A percentile compares a stretch with the other conserved stretches of the same genome.
Evolutionary conservation across 2,329 filamentous ascomycete genomes (phyloP).

Genomic region (Fusarium stilboides): DNA sequence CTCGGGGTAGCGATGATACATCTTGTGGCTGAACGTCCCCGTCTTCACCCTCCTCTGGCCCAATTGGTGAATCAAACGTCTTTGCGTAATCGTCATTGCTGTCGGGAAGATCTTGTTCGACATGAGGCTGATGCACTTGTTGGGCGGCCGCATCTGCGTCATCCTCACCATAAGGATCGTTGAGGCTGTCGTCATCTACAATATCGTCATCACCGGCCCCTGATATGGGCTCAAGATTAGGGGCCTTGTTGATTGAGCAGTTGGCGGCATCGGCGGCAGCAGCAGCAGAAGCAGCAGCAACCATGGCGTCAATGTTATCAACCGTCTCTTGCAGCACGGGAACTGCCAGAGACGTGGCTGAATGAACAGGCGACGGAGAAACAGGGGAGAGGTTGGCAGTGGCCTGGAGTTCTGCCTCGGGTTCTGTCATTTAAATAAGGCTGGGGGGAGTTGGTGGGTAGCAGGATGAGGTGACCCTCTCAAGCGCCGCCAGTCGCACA

Average conservation of each 20-base stretch:
- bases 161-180: conserved; percentile 63
- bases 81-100: conserved; percentile 67
- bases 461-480: conserved; percentile 35
- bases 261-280: conserved; percentile 50
- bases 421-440: conserved; percentile 62
- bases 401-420: conserved; percentile 63
- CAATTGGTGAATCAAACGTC: conserved; percentile 65
- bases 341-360: conserved; percentile 63
- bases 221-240: conserved; percentile 54
- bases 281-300: conserved; percentile 54
- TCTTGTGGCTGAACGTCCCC: conserved; percentile 56
- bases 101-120: conserved; percentile 51
- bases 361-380: conserved; percentile 65
- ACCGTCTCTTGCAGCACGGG: conserved; percentile 68
- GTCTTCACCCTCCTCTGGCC: conserved; percentile 55
- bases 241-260: conserved; percentile 49
- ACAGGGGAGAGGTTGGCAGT: conserved; percentile 68
- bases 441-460: conserved; percentile 36
- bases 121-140: conserved; percentile 49
- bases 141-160: conserved; percentile 50
- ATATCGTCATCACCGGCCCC: conserved; percentile 57
- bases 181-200: conserved; percentile 64
- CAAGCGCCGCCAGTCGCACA: conserved; percentile 40
- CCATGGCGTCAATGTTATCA: conserved; percentile 65
- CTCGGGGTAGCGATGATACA: conserved; percentile 62